Base-by-base conservation (phyloP, 805 yeast genomes). In the Pichia membranifaciens region DNA sequence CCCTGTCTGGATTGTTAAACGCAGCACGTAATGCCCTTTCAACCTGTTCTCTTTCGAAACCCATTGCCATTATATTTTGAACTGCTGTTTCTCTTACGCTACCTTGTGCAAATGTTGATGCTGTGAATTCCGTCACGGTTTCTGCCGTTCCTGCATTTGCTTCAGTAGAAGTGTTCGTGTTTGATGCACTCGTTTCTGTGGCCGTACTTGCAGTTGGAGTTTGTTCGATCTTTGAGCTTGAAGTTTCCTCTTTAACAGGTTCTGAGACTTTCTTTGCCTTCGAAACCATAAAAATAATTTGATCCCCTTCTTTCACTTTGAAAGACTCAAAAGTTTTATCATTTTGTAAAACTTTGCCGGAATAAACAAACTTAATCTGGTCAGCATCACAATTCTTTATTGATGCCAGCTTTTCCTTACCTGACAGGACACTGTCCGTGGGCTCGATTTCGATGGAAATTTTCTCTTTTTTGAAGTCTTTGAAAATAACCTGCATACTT, bases 1-100 rank as follows among this genome's bases (percentile, higher is more conserved):
- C 99, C 59, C 99, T 81, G 64, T 91, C 98, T 18, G 99, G 98
- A 67, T 93, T 90, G 69, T 91, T 91, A 71, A 81, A 93, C 1
- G 99, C 98, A 15, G 96, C 96, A 57, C 95, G 81, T 63, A 93
- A 71, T 0, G 99, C 99, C 40, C 81, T 78, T 67, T 87, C 95
- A 22, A 88, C 96, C 62, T 87, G 87, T 16, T 79, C 76, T 57
- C 95, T 81, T 44, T 84, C 87, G 62, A 89, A 93, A 8, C 99
- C 99, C 97, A 93, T 89, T 56, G 87, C 97, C 81, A 89, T 78
- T 65, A 93, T 89, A 61, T 84, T 84, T 50, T 73, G 75, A 49
- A 91, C 78, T 31, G 95, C 87, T 28, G 82, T 78, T 58, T 86
- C 88, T 56, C 96, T 78, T 51, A 82, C 82, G 35, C 76, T 65